Conservation (phyloP, 2,329 filamentous ascomycete genomes). For the Bipolaris bicolor region DNA sequence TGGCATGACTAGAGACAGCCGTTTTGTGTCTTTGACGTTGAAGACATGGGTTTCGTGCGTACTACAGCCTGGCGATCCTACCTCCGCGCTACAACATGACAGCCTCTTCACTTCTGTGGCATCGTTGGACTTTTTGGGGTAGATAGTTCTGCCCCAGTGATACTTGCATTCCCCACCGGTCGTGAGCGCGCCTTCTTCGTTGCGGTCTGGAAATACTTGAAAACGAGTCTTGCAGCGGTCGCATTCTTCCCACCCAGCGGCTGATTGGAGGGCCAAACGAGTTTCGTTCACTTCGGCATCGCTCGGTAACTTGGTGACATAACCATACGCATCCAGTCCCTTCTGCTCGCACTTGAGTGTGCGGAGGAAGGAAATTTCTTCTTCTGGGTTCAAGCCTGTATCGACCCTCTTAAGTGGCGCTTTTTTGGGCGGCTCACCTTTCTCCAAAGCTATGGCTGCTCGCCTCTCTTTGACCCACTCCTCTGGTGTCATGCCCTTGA, state of each 20-base stretch:
- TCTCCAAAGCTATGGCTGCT: constrained; percentile 36
- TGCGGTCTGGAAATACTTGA: constrained; percentile 86
- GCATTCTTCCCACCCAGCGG: constrained; percentile 83
- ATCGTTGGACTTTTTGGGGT: constrained; percentile 58
- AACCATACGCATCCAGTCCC: constrained; percentile 72
- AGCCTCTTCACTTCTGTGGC: constrained; percentile 66
- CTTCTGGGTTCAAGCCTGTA: constrained; percentile 70
- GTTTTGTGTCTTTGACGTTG: constrained; percentile 76
- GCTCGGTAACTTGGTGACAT: constrained; percentile 72
- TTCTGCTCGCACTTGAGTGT: constrained; percentile 68
- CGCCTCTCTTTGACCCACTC: constrained; percentile 72
- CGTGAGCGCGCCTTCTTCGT: constrained; percentile 76
- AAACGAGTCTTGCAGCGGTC: constrained; percentile 87
- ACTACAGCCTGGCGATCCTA: constrained; percentile 81
- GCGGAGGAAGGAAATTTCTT: constrained; percentile 62
- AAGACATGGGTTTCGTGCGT: constrained; percentile 79
- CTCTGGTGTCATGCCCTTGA: constrained; percentile 74
- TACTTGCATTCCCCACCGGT: constrained; percentile 79
- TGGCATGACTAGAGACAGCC: constrained; percentile 78
- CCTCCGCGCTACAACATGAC: constrained; percentile 76
- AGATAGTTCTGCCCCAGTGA: constrained; percentile 75
- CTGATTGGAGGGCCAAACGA: constrained; percentile 66
- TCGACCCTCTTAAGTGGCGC: constrained; percentile 61
- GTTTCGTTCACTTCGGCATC: constrained; percentile 70
- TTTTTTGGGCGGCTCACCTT: constrained; percentile 43